Percentiles rank a stretch among this genome's conserved stretches.
Conservation (phyloP, 306 rosid species). For the Rosa rugosa region DNA sequence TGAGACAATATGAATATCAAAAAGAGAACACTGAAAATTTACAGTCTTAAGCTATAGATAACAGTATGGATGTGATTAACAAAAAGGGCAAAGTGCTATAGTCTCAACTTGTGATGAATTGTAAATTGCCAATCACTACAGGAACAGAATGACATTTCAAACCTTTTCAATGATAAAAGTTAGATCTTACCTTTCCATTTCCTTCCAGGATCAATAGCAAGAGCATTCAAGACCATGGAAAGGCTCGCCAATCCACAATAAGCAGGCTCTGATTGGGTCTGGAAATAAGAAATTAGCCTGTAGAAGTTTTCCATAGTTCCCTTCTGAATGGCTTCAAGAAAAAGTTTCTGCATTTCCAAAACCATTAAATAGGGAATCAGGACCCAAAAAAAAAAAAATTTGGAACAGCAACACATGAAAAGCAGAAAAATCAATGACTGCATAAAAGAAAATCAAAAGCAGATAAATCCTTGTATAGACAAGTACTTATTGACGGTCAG, state of each 20-base stretch:
- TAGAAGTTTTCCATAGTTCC: slow-evolving; percentile 93
- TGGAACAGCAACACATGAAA: not conserved
- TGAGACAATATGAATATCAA: not conserved
- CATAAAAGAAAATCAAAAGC: not conserved
- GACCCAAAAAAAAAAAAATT: not conserved
- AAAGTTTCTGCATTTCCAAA: slow-evolving; percentile 58
- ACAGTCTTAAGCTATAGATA: not conserved
- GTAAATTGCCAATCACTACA: not conserved
- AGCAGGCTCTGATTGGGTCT: slow-evolving; percentile 92
- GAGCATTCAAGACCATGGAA: slow-evolving; percentile 92
- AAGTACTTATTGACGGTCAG: not conserved
- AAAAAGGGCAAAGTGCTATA: not conserved
- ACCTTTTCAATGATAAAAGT: not conserved
- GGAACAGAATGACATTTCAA: not conserved
- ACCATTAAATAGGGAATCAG: slow-evolving; percentile 1
- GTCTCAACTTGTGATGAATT: slow-evolving; percentile 1
- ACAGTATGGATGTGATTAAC: not conserved
- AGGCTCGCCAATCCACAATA: slow-evolving; percentile 92
- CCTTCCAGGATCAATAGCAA: slow-evolving; percentile 90
- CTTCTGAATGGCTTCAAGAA: slow-evolving; percentile 64
- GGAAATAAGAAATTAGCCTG: slow-evolving; percentile 72
- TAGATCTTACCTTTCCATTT: slow-evolving; percentile 79
- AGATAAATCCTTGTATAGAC: not conserved
- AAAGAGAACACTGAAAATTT: not conserved
- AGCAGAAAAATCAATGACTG: not conserved